These are phyloP conservation scores for Arabidopsis lyrata DNA, from an alignment of 441 rosid genomes.

Conservation along the genomic window DNA sequence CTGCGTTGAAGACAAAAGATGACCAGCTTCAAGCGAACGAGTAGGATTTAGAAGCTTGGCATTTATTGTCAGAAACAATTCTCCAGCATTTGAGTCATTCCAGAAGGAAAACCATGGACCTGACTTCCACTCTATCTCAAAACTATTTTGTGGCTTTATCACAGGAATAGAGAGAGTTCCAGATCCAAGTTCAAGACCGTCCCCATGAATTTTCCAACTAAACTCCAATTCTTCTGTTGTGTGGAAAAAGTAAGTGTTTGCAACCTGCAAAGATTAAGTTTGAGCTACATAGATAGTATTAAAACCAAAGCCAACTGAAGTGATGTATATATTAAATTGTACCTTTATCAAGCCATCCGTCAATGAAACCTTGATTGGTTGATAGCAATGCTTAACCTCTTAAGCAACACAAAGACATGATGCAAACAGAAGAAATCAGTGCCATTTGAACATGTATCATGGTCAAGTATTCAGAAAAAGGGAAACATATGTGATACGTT, in stretches of 20 bases:
- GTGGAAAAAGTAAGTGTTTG: constrained; percentile 67
- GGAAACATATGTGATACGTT: not conserved
- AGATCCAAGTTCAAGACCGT: constrained; percentile 76
- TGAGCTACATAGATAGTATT: constrained; percentile 35
- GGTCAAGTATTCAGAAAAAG: not conserved
- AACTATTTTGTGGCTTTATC: constrained; percentile 74
- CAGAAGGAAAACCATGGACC: constrained; percentile 86
- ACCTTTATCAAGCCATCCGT: constrained; percentile 67
- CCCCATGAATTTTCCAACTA: constrained; percentile 75
- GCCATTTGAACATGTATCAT: constrained; percentile 13
- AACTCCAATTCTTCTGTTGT: constrained; percentile 79
- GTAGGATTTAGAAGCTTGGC: constrained; percentile 66
- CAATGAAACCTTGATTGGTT: constrained; percentile 80
- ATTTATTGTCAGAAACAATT: constrained; percentile 66
- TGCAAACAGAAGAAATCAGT: constrained; percentile 38
- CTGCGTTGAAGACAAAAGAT: constrained; percentile 82
- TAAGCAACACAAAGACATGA: constrained; percentile 49
- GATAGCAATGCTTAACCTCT: constrained; percentile 92
- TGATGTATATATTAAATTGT: constrained; percentile 24
- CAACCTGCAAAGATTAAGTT: constrained; percentile 63
- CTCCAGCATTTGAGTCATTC: constrained; percentile 73
- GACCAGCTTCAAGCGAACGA: constrained; percentile 87
- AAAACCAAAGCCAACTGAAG: constrained; percentile 38
- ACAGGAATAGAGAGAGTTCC: constrained; percentile 70
- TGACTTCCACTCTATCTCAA: constrained; percentile 67